Conservation (phyloP, 257 asterid species). For the Cordia subcordata region DNA sequence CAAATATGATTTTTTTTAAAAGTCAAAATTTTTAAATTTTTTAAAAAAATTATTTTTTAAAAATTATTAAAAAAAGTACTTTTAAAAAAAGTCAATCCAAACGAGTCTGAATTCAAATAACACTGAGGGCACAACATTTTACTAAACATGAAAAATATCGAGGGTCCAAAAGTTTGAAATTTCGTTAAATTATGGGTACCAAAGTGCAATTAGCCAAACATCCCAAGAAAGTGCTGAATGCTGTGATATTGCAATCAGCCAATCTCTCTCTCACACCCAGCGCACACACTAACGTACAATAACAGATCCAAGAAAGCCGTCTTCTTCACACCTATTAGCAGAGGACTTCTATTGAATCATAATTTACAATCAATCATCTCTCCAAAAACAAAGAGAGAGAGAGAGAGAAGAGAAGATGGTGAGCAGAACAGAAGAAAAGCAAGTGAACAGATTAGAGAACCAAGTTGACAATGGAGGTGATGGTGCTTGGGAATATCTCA, state of each 20-base stretch:
- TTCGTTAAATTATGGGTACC: neutral
- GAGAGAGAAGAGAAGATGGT: constrained; percentile 46
- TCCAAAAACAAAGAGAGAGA: neutral
- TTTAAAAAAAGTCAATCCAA: too few relatives aligned
- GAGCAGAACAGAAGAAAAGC: constrained; percentile 86
- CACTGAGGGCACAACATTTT: too few relatives aligned
- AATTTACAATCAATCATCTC: neutral
- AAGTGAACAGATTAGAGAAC: constrained; percentile 72
- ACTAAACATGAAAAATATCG: too few relatives aligned
- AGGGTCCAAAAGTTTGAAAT: neutral
- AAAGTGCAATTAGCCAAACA: neutral
- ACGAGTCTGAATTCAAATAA: too few relatives aligned
- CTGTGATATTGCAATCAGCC: neutral
- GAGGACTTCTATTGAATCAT: neutral
- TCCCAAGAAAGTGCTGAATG: neutral
- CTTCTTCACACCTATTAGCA: neutral
- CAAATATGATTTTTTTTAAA: too few relatives aligned
- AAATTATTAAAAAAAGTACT: too few relatives aligned
- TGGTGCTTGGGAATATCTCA: constrained; percentile 93
- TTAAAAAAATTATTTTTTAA: too few relatives aligned
- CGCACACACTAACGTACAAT: neutral
- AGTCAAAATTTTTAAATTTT: too few relatives aligned
- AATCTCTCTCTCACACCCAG: neutral
- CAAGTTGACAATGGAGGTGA: constrained; percentile 98
- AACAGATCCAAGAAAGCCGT: neutral